Evolutionary conservation across 768 basidiomycete genomes (phyloP).

Genomic region (Lentinula sp.): DNA sequence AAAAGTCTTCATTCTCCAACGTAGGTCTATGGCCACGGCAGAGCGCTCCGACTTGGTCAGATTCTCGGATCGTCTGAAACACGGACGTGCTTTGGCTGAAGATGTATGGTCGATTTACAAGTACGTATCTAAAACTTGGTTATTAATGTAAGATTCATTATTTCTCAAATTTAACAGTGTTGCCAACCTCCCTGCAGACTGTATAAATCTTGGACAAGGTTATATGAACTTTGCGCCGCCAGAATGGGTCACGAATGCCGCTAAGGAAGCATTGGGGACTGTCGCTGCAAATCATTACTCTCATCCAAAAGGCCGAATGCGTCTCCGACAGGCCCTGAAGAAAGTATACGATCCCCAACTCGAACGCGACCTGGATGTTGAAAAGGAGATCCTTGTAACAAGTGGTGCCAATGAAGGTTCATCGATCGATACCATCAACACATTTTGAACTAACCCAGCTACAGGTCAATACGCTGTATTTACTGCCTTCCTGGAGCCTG

Average conservation of each 20-base stretch:
- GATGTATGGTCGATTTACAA: conserved; percentile 94
- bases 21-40: neutral
- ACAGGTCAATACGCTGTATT: conserved; percentile 92
- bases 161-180: conserved; percentile 39
- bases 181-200: conserved; percentile 82
- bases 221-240: conserved; percentile 94
- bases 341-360: conserved; percentile 68
- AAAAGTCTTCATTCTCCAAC: neutral
- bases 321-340: conserved; percentile 84
- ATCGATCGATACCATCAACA: conserved; percentile 8
- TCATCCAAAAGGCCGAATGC: conserved; percentile 83
- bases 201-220: conserved; percentile 92
- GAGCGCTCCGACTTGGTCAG: conserved; percentile 30
- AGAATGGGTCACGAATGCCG: conserved; percentile 70
- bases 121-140: conserved; percentile 27
- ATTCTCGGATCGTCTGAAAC: conserved; percentile 64
- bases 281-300: conserved; percentile 81
- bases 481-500: conserved; percentile 83
- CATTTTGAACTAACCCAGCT: conserved; percentile 5
- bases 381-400: conserved; percentile 87
- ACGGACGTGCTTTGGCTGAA: conserved; percentile 71
- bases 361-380: conserved; percentile 68
- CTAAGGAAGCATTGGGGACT: conserved; percentile 55
- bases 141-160: neutral
- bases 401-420: conserved; percentile 96